Evolutionary conservation across 73 alveolate species (phyloP).

Genomic region (Paramecium primaurelia): DNA sequence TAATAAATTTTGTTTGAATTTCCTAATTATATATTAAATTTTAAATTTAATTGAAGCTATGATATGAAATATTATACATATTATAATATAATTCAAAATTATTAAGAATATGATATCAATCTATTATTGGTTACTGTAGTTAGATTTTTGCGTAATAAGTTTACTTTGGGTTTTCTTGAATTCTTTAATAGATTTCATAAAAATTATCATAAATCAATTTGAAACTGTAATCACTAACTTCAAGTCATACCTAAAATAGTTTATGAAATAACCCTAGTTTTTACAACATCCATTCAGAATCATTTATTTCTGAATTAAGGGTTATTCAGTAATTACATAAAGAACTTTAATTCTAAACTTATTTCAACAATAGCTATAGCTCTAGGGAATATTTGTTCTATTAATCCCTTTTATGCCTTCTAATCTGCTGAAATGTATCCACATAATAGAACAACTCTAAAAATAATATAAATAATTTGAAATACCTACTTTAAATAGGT

Average conservation of each 20-base stretch:
- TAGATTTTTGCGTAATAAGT: neutral
- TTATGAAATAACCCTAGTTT: neutral
- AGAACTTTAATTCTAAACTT: conserved; percentile 21
- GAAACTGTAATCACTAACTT: neutral
- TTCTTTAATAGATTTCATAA: neutral
- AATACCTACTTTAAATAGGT: too few species aligned
- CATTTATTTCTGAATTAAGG: conserved; percentile 7
- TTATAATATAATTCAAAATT: too few species aligned
- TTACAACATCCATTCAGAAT: conserved; percentile 22
- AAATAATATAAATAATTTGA: too few species aligned
- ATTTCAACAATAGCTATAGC: conserved; percentile 34
- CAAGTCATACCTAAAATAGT: neutral
- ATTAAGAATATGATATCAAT: neutral
- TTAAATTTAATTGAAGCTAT: too few species aligned
- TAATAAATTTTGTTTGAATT: too few species aligned
- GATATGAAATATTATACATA: too few species aligned
- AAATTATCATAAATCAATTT: conserved; percentile 24
- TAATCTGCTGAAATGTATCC: conserved; percentile 59
- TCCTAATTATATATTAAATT: too few species aligned
- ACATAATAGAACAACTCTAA: neutral
- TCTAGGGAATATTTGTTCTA: conserved; percentile 47
- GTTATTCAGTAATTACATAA: conserved; percentile 31
- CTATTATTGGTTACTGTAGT: conserved; percentile 1
- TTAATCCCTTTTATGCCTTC: neutral
- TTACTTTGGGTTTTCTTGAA: neutral